A percentile compares a stretch with the other conserved stretches of the same genome.
These are phyloP conservation scores for Kwoniella bestiolae DNA, from an alignment of 768 basidiomycete genomes.

Conservation along the genomic window DNA sequence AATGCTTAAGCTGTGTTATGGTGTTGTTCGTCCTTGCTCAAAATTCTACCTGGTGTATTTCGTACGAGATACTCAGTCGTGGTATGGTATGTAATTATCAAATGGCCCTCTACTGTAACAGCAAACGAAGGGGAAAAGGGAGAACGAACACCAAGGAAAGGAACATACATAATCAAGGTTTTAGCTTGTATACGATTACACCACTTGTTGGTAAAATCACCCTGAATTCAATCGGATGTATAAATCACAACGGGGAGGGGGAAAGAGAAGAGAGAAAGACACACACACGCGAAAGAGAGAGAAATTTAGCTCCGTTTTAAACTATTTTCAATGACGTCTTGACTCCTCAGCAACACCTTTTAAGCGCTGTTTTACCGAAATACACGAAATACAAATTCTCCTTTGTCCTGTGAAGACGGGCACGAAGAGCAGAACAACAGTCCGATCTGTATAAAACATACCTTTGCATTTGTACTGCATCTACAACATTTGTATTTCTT, in stretches of 20 bases:
- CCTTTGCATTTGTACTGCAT: neutral
- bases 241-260: too few species aligned
- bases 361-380: neutral
- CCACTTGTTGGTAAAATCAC: neutral
- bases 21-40: too few species aligned
- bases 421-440: neutral
- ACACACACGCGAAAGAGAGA: too few species aligned
- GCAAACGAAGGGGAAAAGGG: neutral
- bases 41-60: neutral
- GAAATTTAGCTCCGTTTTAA: neutral
- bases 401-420: too few species aligned
- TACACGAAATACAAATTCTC: neutral
- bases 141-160: neutral
- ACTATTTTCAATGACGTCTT: slow-evolving; percentile 1
- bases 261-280: too few species aligned
- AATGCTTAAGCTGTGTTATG: too few species aligned
- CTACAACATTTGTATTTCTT: neutral
- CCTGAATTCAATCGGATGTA: neutral
- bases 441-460: neutral
- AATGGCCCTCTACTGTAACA: too few species aligned
- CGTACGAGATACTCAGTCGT: neutral
- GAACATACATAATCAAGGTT: neutral
- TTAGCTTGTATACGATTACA: neutral
- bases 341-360: neutral
- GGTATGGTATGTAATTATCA: neutral